Conservation (phyloP, 164 flowering plant genomes). For the Magnolia changhungtana region DNA sequence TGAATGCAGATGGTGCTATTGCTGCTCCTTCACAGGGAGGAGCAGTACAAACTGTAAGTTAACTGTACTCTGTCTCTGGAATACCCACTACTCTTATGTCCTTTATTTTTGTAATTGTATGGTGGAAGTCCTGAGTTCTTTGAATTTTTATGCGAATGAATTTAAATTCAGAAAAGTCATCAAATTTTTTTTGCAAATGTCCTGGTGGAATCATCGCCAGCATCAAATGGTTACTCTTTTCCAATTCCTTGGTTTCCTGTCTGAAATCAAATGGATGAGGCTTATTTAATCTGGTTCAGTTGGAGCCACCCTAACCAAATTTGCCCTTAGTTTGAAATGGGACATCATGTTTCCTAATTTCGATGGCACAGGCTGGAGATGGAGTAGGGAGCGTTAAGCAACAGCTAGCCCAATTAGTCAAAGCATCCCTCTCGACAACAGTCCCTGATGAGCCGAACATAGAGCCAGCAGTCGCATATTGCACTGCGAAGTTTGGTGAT, state of each 20-base stretch:
- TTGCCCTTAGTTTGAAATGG: neutral
- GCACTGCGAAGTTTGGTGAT: slow-evolving; percentile 72
- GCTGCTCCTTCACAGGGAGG: slow-evolving; percentile 1
- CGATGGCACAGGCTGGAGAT: slow-evolving; percentile 41
- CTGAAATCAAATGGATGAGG: neutral
- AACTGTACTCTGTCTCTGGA: neutral
- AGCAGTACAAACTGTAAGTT: slow-evolving; percentile 8
- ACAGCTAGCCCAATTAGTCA: slow-evolving; percentile 56
- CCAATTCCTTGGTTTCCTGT: neutral
- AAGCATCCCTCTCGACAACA: slow-evolving; percentile 48
- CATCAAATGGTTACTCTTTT: neutral
- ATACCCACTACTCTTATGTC: neutral
- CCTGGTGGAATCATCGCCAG: neutral
- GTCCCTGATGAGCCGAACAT: slow-evolving; percentile 54
- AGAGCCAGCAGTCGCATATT: slow-evolving; percentile 60
- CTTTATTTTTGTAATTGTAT: neutral
- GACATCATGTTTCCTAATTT: neutral
- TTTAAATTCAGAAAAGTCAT: neutral
- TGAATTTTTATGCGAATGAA: neutral
- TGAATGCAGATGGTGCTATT: slow-evolving; percentile 17
- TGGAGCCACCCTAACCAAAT: neutral
- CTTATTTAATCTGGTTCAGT: neutral
- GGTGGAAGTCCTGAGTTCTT: neutral
- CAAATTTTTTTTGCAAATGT: neutral
- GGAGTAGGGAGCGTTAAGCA: slow-evolving; percentile 55